Evolutionary conservation across 2,329 filamentous ascomycete genomes (phyloP).

Genomic region (Colletotrichum shisoi): DNA sequence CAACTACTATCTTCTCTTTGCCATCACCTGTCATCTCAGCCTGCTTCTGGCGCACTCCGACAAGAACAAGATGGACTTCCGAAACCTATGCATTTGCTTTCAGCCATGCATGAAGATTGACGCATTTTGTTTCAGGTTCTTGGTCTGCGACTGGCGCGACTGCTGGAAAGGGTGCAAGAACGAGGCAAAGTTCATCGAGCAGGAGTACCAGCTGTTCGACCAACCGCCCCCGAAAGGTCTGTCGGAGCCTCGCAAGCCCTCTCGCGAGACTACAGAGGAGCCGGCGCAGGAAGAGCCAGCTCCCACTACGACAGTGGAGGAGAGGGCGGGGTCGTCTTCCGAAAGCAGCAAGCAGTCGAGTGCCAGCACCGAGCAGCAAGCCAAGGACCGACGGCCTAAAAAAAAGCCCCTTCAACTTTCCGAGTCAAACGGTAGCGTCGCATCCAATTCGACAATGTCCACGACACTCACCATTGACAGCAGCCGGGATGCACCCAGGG

Average conservation of each 20-base stretch:
- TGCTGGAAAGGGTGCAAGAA: conserved; percentile 98
- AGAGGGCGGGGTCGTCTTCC: conserved; percentile 62
- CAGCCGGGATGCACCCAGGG: conserved; percentile 50
- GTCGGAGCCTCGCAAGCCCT: conserved; percentile 46
- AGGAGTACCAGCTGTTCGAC: conserved; percentile 70
- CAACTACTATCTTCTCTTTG: conserved; percentile 97
- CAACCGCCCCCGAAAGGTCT: conserved; percentile 64
- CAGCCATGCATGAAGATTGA: conserved; percentile 98
- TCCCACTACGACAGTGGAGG: conserved; percentile 44
- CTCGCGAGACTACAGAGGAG: conserved; percentile 33
- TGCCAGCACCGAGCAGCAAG: conserved; percentile 44
- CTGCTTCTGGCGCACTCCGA: conserved; percentile 89
- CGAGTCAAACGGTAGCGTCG: conserved; percentile 55
- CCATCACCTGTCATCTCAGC: conserved; percentile 94
- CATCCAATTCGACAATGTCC: conserved; percentile 56
- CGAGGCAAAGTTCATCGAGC: conserved; percentile 79
- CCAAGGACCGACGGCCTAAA: conserved; percentile 50
- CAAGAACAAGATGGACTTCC: conserved; percentile 98
- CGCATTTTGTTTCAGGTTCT: conserved; percentile 90
- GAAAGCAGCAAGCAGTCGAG: conserved; percentile 67
- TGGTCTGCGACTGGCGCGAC: conserved; percentile 93
- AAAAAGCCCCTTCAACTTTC: conserved; percentile 56
- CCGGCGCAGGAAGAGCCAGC: conserved; percentile 40
- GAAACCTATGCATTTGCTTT: conserved; percentile 95
- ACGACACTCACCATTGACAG: conserved; percentile 58